Conservation (phyloP, 73 alveolate species). For the Paramecium sonneborni region DNA sequence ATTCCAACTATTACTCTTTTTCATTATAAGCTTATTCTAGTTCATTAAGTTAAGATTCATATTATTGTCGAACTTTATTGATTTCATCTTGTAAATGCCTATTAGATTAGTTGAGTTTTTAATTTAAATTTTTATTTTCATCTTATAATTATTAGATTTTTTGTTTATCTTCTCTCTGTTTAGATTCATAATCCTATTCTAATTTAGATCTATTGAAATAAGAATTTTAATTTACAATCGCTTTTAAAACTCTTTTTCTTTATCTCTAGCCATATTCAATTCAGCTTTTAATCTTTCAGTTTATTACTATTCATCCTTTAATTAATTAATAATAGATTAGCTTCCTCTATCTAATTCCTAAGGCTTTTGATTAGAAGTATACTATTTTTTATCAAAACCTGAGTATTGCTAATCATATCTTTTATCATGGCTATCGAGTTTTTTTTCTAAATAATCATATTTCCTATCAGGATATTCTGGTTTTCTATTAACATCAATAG, state of each 20-base stretch:
- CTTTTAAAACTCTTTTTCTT: background rate
- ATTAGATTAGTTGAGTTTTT: background rate
- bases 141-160: background rate
- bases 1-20: slow-evolving; percentile 15
- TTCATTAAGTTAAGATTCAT: background rate
- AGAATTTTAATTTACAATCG: background rate
- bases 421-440: background rate
- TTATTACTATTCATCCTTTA: background rate
- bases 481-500: slow-evolving; percentile 1
- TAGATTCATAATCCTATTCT: slow-evolving; percentile 8
- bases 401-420: slow-evolving; percentile 10
- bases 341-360: background rate
- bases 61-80: background rate
- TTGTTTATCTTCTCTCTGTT: background rate
- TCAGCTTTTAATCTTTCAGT: slow-evolving; percentile 27
- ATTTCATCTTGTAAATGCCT: background rate
- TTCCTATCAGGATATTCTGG: background rate
- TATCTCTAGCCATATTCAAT: background rate
- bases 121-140: background rate
- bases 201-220: background rate
- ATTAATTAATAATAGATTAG: background rate
- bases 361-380: background rate
- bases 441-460: slow-evolving; percentile 29
- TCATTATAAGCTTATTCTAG: background rate
- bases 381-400: slow-evolving; percentile 27